Evolutionary conservation across 495 filamentous ascomycete genomes (phyloP), one percentile per base, ranked within the genome.

Genomic region (Neurospora sp.): DNA sequence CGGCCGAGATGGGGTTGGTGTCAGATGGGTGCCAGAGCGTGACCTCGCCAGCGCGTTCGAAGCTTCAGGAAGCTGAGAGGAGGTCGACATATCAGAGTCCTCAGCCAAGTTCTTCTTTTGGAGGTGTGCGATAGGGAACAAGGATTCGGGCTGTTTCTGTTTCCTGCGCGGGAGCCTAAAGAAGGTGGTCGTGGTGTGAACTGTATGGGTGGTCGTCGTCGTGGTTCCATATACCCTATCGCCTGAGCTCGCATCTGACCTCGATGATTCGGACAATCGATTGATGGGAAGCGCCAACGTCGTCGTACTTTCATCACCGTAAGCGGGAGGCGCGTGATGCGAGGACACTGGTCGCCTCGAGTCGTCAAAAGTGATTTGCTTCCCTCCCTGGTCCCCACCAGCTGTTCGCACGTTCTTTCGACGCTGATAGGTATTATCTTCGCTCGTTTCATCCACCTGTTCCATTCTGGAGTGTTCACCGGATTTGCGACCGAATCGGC

Each of bases 221-320:
- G 88, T 90, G 44, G 88, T 89, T 59, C 87, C 86, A 76, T 86
- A 89, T 6, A 88, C 85, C 54, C 89, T 91, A 40, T 97, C 94
- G n/a, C 87, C 90, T 12, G 90, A 90, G 81, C 94, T 96, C 38
- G 89, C 91, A 79, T 97, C 94, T 23, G 95, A 97, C 71, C 93
- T 90, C 31, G 94, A 97, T 0, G 96, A 98, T 74, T 98, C 96
- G 5, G 96, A 98, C 35, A 93, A 85, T 48, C 96, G 86, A 70
- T 89, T 87, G 62, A 91, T 85, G 3, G 90, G 89, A 16, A 92
- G 86, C 5, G 91, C 88, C 69, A 97, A 77, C 44, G 90, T 82
- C 59, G 92, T 87, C 79, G 85, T 86, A 5, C 87, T 87, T 71
- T 94, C 92, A 73, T 92, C 91, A 70, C 85, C 84, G 70, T 90